Percentiles rank a stretch among this genome's conserved stretches.
Conservation (phyloP, 495 filamentous ascomycete species). For the Penicillium samsonianum region DNA sequence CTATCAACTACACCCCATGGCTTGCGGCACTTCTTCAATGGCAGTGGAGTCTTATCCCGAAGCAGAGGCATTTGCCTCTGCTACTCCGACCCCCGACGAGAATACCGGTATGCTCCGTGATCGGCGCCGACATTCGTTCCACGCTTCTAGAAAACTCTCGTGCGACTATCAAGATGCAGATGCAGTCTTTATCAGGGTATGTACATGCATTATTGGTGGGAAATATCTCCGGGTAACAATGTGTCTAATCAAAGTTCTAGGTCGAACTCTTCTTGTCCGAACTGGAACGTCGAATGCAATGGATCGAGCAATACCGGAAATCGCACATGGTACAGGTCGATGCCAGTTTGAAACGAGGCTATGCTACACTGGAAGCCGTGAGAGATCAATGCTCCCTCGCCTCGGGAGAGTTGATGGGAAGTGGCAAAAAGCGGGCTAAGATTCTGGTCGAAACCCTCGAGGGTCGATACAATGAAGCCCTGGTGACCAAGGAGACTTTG, state of each 20-base stretch:
- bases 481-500: slow-evolving; percentile 81
- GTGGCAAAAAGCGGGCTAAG: slow-evolving; percentile 78
- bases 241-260: slow-evolving; percentile 39
- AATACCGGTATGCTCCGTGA: slow-evolving; percentile 44
- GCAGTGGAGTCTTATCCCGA: slow-evolving; percentile 47
- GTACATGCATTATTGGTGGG: slow-evolving; percentile 5
- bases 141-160: slow-evolving; percentile 59
- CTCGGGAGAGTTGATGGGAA: slow-evolving; percentile 88
- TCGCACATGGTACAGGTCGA: slow-evolving; percentile 79
- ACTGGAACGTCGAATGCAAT: slow-evolving; percentile 80
- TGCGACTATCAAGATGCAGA: slow-evolving; percentile 66
- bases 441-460: slow-evolving; percentile 96
- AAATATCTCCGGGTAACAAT: slow-evolving; percentile 17
- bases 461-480: slow-evolving; percentile 80
- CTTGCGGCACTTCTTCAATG: slow-evolving; percentile 48
- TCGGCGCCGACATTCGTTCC: slow-evolving; percentile 66
- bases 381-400: slow-evolving; percentile 83
- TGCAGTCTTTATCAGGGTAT: slow-evolving; percentile 63
- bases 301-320: slow-evolving; percentile 86
- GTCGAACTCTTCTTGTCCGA: slow-evolving; percentile 89
- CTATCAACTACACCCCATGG: slow-evolving; percentile 34
- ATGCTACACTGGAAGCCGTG: slow-evolving; percentile 82
- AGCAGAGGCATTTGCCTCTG: slow-evolving; percentile 28
- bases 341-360: slow-evolving; percentile 75
- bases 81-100: slow-evolving; percentile 38